A percentile compares a stretch with the other conserved stretches of the same genome.
Conservation (phyloP, 2,329 filamentous ascomycete genomes). For the Colletotrichum sp. region DNA sequence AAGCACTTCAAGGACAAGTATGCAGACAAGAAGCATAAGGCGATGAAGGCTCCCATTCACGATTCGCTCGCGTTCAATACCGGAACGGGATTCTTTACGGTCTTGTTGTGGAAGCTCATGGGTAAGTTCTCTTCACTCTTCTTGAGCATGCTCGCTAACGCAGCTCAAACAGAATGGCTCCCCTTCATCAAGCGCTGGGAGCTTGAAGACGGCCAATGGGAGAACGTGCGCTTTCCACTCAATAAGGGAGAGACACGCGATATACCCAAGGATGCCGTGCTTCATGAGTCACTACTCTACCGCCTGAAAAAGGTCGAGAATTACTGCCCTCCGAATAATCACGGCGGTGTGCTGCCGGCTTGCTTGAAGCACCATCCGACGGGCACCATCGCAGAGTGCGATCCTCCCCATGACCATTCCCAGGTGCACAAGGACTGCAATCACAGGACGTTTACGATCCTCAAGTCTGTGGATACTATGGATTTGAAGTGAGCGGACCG, state of each 20-base stretch:
- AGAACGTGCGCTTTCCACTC: slow-evolving; percentile 40
- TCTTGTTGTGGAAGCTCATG: slow-evolving; percentile 48
- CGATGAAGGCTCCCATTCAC: slow-evolving; percentile 38
- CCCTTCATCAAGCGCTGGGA: slow-evolving; percentile 47
- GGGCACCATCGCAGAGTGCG: background rate
- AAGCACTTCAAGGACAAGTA: slow-evolving; percentile 31
- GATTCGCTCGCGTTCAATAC: slow-evolving; percentile 42
- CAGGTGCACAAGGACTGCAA: background rate
- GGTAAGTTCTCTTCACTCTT: slow-evolving; percentile 32
- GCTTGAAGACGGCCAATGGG: slow-evolving; percentile 35
- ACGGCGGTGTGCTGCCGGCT: slow-evolving; percentile 30
- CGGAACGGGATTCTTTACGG: slow-evolving; percentile 41
- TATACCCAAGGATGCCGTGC: slow-evolving; percentile 41
- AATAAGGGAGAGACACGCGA: slow-evolving; percentile 41
- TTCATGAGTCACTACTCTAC: slow-evolving; percentile 42
- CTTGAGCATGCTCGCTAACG: background rate
- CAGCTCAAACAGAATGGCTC: slow-evolving; percentile 34
- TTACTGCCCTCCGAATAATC: slow-evolving; percentile 40
- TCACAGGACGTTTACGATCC: background rate
- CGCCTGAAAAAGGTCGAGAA: slow-evolving; percentile 31
- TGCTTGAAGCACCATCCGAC: slow-evolving; percentile 30
- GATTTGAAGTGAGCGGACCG: background rate
- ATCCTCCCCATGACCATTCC: background rate
- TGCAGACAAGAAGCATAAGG: slow-evolving; percentile 31
- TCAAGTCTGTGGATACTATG: background rate